phyloP scores from a whole-genome alignment of 768 basidiomycete species.

The Phylloporus sp. region DNA sequence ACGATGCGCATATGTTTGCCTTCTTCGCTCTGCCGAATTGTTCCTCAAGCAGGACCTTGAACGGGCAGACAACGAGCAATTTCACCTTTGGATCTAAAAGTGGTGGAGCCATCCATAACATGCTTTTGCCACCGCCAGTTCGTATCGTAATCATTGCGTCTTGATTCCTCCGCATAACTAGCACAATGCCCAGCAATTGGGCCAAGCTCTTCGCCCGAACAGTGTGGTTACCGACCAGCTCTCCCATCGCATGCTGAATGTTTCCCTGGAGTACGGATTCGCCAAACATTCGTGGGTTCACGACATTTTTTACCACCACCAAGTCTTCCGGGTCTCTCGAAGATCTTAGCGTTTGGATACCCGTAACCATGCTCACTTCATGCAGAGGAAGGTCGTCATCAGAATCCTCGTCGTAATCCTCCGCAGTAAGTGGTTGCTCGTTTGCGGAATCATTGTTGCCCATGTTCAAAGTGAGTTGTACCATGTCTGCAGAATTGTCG shows the following conservation, averaged over 20 bases:
- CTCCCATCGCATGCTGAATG: background rate
- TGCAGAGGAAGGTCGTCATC: background rate
- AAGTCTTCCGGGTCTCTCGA: background rate
- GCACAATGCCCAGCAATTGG: background rate
- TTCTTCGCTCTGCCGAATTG: background rate
- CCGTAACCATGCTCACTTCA: background rate
- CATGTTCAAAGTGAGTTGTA: no score
- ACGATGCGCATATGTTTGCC: background rate
- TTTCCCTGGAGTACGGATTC: background rate
- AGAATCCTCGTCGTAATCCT: background rate
- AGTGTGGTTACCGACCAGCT: background rate
- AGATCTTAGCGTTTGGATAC: background rate
- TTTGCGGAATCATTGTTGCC: no score
- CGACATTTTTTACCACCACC: background rate
- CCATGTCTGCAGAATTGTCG: no score
- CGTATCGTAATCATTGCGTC: slow-evolving; percentile 1
- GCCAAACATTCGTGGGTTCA: background rate
- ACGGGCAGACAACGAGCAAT: slow-evolving; percentile 7
- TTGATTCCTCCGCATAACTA: background rate
- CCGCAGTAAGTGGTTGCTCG: no score
- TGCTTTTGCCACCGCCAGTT: slow-evolving; percentile 4
- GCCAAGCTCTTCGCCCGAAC: background rate
- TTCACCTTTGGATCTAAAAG: background rate
- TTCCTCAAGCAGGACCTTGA: slow-evolving; percentile 6
- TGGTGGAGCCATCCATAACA: slow-evolving; percentile 1